Evolutionary conservation across 148 eudicot genomes (phyloP), one percentile per base, ranked within the genome.

Genomic region (Diospyros lotus): DNA sequence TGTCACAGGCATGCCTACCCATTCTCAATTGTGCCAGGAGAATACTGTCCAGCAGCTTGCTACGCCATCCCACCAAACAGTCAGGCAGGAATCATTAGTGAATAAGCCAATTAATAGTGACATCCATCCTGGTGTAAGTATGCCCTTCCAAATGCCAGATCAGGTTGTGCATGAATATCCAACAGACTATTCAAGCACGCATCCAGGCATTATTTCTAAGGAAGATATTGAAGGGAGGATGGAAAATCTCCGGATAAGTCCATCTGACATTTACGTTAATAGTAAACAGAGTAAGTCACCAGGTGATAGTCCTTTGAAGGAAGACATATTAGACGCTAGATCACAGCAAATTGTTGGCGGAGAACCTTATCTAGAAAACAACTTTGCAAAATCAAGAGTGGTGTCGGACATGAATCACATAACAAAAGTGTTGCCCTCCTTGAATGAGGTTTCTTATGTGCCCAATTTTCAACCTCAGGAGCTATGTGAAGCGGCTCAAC

Each of bases 221-320:
- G 89, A 86, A 68, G 89, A 83, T 62, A 80, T 86, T 58, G 92
- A 86, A 59, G 80, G 81, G 64, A 79, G 78, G 80, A 81, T 81
- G 83, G 91, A 87, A 77, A 81, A 84, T 83, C 77, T 85, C 73
- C 79, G 14, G 52, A 51, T 86, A 59, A 74, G 74, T 51, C 88
- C 87, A 14, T 64, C 81, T 42, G 94, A 88, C 42, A 60, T 75
- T 69, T 54, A 80, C 1, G 42, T 68, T 28, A 76, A 62, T 54
- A 86, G 56, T 77, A 87, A 84, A 65, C 86, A 82, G 45, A 76
- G 44, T 59, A 84, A 76, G 51, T 68, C 78, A 67, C 79, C 78
- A 14, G 52, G 76, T 66, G 82, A 80, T 59, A 84, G 79, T 69
- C 64, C 71, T 28, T 73, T 73, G 55, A 81, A 84, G 80, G 87